These are phyloP conservation scores for barley (Hordeum vulgare) DNA, from an alignment of 176 grass and related monocot genomes.

Conservation along the genomic window DNA sequence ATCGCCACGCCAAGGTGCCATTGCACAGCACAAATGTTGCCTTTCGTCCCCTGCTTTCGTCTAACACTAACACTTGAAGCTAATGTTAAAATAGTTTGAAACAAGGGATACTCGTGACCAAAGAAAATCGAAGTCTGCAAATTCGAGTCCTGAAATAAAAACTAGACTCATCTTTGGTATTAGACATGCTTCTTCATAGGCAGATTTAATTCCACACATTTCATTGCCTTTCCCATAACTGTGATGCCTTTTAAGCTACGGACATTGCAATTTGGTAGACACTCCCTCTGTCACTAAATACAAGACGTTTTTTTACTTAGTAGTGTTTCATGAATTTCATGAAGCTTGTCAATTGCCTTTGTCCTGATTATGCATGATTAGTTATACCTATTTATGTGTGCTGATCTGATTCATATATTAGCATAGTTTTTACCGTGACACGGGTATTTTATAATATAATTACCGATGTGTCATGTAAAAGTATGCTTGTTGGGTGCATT, in stretches of 20 bases:
- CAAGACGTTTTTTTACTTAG: not conserved
- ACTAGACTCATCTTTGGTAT: not conserved
- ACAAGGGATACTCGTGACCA: not conserved
- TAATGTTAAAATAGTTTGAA: not conserved
- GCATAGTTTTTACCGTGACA: not conserved
- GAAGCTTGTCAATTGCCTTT: not conserved
- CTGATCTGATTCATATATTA: not conserved
- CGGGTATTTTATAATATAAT: not conserved
- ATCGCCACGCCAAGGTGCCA: constrained; percentile 72
- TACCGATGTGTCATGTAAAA: not conserved
- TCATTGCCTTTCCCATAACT: not conserved
- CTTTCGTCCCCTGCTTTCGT: not conserved
- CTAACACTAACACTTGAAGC: not conserved
- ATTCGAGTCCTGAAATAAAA: not conserved
- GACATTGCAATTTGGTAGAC: not conserved
- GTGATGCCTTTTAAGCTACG: not conserved
- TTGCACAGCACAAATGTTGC: constrained; percentile 7
- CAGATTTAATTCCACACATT: not conserved
- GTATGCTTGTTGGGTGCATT: not conserved
- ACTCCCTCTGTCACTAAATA: too few species aligned
- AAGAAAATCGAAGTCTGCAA: not conserved
- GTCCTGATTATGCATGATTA: not conserved
- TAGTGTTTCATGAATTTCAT: not conserved
- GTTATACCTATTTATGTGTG: not conserved
- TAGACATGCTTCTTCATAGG: not conserved